Conservation (phyloP, 768 basidiomycete species). For the Termitomyces sp. region DNA sequence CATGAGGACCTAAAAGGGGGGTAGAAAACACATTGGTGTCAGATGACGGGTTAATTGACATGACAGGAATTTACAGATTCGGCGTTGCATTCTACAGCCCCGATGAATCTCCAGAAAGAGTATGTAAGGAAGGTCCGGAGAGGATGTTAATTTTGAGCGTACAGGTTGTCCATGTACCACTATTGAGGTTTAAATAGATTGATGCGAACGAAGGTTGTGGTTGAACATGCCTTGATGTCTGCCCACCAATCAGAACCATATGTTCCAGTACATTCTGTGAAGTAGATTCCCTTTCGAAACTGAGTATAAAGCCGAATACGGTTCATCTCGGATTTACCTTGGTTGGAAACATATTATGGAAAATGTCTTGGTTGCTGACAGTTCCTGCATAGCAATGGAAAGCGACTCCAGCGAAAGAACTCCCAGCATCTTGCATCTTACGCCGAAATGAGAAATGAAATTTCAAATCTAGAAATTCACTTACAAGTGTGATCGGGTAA, state of each 20-base stretch:
- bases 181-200: background rate
- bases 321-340: conserved; percentile 6
- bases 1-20: conserved; percentile 35
- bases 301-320: background rate
- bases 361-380: conserved; percentile 12
- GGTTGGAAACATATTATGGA: conserved; percentile 15
- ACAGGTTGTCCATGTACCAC: conserved; percentile 23
- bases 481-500: conserved; percentile 52
- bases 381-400: conserved; percentile 63
- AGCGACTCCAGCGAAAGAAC: conserved; percentile 55
- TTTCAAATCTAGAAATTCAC: background rate
- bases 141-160: background rate
- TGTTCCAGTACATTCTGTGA: conserved; percentile 63
- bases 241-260: conserved; percentile 73
- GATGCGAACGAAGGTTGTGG: background rate
- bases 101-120: conserved; percentile 15
- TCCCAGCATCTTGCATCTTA: conserved; percentile 48
- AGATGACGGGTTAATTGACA: conserved; percentile 6
- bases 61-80: conserved; percentile 10
- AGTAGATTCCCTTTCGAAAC: conserved; percentile 33
- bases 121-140: background rate
- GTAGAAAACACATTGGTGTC: background rate
- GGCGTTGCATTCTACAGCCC: conserved; percentile 15
- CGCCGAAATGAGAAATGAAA: background rate
- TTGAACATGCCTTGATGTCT: conserved; percentile 58